These are phyloP conservation scores for Coniella vitis DNA, from an alignment of 2,329 filamentous ascomycete species.

Conservation along the genomic window DNA sequence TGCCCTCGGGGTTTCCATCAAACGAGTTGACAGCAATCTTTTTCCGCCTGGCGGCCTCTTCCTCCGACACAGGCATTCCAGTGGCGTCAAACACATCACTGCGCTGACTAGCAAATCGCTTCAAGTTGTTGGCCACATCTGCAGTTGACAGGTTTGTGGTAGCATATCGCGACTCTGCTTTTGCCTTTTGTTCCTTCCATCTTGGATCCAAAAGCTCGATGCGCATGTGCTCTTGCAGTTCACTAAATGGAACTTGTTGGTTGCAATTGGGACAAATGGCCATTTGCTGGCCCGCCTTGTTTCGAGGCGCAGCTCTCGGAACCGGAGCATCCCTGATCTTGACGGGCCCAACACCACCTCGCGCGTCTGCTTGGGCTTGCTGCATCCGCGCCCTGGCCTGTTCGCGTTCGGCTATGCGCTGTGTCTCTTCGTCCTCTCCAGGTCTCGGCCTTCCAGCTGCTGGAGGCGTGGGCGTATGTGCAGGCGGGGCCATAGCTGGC, in stretches of 20 bases:
- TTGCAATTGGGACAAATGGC: constrained; percentile 89
- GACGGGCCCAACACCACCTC: constrained; percentile 62
- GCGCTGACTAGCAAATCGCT: constrained; percentile 84
- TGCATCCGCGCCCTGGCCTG: constrained; percentile 59
- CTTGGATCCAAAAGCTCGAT: constrained; percentile 90
- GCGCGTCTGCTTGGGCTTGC: constrained; percentile 71
- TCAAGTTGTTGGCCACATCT: constrained; percentile 90
- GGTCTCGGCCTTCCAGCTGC: constrained; percentile 28
- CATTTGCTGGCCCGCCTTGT: constrained; percentile 56
- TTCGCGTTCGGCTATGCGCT: constrained; percentile 55
- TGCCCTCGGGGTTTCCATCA: constrained; percentile 58
- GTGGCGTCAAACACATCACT: constrained; percentile 80
- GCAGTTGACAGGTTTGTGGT: constrained; percentile 80
- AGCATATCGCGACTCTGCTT: constrained; percentile 74
- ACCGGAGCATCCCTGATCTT: constrained; percentile 93
- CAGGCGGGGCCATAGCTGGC: constrained; percentile 12
- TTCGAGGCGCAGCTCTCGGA: constrained; percentile 69
- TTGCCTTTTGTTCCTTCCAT: constrained; percentile 93
- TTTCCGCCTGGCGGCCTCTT: constrained; percentile 70
- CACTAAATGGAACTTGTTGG: constrained; percentile 78
- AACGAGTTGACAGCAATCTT: constrained; percentile 59
- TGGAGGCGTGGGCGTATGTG: constrained; percentile 33
- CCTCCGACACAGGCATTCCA: constrained; percentile 62
- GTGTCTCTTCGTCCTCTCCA: constrained; percentile 57
- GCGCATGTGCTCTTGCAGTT: constrained; percentile 87